Evolutionary conservation across 495 filamentous ascomycete genomes (phyloP).

Genomic region (Penicillium argentinense): DNA sequence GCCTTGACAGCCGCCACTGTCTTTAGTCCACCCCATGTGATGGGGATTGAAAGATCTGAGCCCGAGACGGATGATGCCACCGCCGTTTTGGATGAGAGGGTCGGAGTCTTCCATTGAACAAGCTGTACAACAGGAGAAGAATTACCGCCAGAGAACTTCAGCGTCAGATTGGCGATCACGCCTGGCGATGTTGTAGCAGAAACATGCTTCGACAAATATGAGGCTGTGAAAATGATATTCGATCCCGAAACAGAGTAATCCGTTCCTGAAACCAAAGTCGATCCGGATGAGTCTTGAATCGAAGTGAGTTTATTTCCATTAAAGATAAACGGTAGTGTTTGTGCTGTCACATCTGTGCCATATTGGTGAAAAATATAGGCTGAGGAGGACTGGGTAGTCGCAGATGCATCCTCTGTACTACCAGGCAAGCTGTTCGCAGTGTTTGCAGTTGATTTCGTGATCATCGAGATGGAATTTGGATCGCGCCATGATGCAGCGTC

Average conservation of each 20-base stretch:
- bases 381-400: conserved; percentile 45
- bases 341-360: conserved; percentile 41
- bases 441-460: conserved; percentile 43
- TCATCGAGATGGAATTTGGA: conserved; percentile 44
- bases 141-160: conserved; percentile 51
- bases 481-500: conserved; percentile 50
- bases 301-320: conserved; percentile 56
- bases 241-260: conserved; percentile 49
- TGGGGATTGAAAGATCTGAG: conserved; percentile 48
- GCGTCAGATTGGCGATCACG: conserved; percentile 47
- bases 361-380: conserved; percentile 57
- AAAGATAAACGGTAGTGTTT: conserved; percentile 47
- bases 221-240: conserved; percentile 45
- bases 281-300: conserved; percentile 40
- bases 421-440: conserved; percentile 52
- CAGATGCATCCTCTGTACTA: conserved; percentile 48
- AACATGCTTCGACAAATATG: conserved; percentile 48
- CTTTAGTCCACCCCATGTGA: conserved; percentile 51
- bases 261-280: conserved; percentile 24
- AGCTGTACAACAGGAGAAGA: conserved; percentile 44
- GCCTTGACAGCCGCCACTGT: conserved; percentile 54
- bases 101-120: conserved; percentile 51
- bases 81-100: conserved; percentile 37
- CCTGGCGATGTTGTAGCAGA: conserved; percentile 39
- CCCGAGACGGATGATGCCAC: conserved; percentile 38